Evolutionary conservation across 2,329 filamentous ascomycete genomes (phyloP).

Genomic region (Claviceps fusiformis): DNA sequence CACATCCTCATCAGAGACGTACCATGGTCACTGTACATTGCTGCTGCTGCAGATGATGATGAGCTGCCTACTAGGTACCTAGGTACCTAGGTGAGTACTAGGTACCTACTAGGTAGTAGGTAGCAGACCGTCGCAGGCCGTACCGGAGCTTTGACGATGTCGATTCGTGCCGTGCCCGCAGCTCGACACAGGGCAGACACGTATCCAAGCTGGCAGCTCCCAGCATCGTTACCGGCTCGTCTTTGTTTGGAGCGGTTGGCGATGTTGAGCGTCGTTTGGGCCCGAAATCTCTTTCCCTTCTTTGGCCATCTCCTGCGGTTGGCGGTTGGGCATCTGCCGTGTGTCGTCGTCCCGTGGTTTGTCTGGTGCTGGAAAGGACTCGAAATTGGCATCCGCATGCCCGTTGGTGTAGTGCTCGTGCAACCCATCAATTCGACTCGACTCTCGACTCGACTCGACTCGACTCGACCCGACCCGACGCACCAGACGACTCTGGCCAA

Average conservation of each 20-base stretch:
- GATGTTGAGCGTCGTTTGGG: too few species aligned
- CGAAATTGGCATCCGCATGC: background rate
- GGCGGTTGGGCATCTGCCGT: background rate
- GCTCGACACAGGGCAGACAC: background rate
- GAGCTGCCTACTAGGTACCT: background rate
- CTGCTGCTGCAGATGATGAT: too few species aligned
- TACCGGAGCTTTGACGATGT: background rate
- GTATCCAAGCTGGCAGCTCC: background rate
- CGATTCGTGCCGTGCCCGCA: background rate
- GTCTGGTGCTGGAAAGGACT: background rate
- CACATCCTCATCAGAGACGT: too few species aligned
- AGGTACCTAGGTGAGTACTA: too few species aligned
- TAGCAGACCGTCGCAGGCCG: too few species aligned
- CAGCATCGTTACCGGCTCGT: background rate
- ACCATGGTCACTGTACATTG: too few species aligned
- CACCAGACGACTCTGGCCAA: background rate
- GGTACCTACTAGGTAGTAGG: too few species aligned
- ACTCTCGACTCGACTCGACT: background rate
- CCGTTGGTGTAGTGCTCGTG: slow-evolving; percentile 1
- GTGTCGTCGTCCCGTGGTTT: background rate
- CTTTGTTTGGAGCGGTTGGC: background rate
- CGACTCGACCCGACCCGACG: background rate
- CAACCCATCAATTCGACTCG: background rate
- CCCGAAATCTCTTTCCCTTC: too few species aligned
- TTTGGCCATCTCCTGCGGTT: too few species aligned